Base-by-base conservation (phyloP, 2,329 filamentous ascomycete species). In the Apiospora aurea region DNA sequence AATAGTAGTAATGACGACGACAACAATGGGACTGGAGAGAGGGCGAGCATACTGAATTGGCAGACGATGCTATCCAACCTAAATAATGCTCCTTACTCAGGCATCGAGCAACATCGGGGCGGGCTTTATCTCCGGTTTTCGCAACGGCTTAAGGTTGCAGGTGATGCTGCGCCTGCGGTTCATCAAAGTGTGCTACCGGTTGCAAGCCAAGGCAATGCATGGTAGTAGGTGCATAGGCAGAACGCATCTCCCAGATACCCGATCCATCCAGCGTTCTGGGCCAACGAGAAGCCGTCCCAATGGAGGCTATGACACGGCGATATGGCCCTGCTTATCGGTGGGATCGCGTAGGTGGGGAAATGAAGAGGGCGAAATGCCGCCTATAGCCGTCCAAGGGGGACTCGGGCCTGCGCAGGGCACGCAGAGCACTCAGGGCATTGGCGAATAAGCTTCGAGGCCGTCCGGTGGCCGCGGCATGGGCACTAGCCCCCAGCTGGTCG, bases 281-380 rank as follows among this genome's bases (percentile, higher is more conserved):
- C 73, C 46, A 72, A 69, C 75, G 64, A 70, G 72, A 73, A 75
- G 76, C 74, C 76, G 76, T 76, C 78, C 78, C 77, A 80, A 72
- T 73, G 74, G 73, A 76, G 66, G 70, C 73, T 71, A 79, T 77
- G 78, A 75, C 75, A 77, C 70, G 72, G 71, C 71, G 73, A 77
- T 74, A 76, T 72, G 73, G 21, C 47, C 41, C 29, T 74, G 70
- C 78, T 80, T 79, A 79, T 80, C 77, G 71, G 72, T 69, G 69
- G 46, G 70, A 75, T 80, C 79, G 80, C 78, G 79, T 80, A 79
- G 76, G 71, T 70, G 69, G 70, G 72, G 69, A 66, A 66, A 77
- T 79, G 78, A 75, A 69, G 67, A 47, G 67, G 69, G 49, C 21
- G 46, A 71, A 78, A 77, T 77, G 79, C 79, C 79, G 79, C 74